Base-by-base conservation (phyloP, 73 alveolate species). In the Stentor coeruleus region DNA sequence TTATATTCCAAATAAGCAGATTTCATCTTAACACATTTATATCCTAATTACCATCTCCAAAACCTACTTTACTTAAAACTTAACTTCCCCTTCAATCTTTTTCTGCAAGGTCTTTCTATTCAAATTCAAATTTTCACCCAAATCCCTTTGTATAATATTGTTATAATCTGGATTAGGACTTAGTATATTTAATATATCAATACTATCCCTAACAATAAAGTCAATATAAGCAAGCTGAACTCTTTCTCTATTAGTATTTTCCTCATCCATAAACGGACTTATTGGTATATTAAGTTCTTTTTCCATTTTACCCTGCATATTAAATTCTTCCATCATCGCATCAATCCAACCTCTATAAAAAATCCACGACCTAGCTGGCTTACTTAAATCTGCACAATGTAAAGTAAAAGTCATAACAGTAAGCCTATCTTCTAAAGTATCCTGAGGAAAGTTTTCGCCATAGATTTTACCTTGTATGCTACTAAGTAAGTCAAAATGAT, bases 301-400 rank as follows among this genome's bases (percentile, higher is more conserved):
- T 86, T 95, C 98, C 91, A 92, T 88, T 83, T 92, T 96, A 3
- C 97, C 98, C 87, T 95, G 92, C 59, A 82, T 84, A 85, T 81
- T 92, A 88, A 88, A 95, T 90, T 95, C 98, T 31, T 88, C 96
- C 59, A 91, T 90, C 83, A 95, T 91, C 76, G 76, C 81, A 39
- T 91, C 94, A 85, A 95, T 94, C 98, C 98, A 95, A 72, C 84
- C 88, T 58, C 82, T 59, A 87, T 87, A 91, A 6, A 72, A 80
- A 2, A 88, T 42, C 33, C 89, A 59, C 28, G 87, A 84, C 72
- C 94, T 42, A 38, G 87, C 91, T 3, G 88, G 89, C 81, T 91
- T 91, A 75, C 91, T 84, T 42, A 59, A 39, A 58, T 88, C 94
- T 14, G 91, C 89, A 0, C 81, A 73, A 41, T 85, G 81, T 0